Evolutionary conservation across 169 alveolate species (phyloP), one percentile per base, ranked within the genome.

Genomic region (Plasmodium falciparum): DNA sequence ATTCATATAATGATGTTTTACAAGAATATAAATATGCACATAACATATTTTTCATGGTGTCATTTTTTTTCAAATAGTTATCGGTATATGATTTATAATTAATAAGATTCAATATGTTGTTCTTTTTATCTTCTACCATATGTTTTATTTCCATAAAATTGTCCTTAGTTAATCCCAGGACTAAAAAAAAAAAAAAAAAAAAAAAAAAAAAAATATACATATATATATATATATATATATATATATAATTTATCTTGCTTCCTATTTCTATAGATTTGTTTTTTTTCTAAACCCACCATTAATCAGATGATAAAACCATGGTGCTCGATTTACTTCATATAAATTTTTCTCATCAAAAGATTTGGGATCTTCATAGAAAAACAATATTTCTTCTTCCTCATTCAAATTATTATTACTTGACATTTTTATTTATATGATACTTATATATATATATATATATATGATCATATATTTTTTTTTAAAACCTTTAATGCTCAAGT

Each of bases 291-390:
- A 58, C 29, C 73, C 72, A 86, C 92, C 33, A 61, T 86, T 26
- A 9, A 39, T 62, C 1, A 86, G 69, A 50, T 86, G 92, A 50
- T 86, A 86, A 61, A 72, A 86, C 92, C 92, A 86, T 2, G 92
- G 92, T 8, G 75, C 92, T 66, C 62, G 92, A 22, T 45, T 72
- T 15, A 74, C 43, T 45, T 72, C 15, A 54, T 59, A 86, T 17
- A 86, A 50, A 29, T 86, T 65, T 45, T 59, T 73, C 43, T 71
- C 92, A 29, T 61, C 88, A 54, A 56, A 59, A 29, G 26, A 22
- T 72, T 71, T 75, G 11, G 92, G 92, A 26, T 86, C 92, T 61
- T 58, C 61, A 59, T 86, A 86, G 22, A 69, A 47, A 86, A 86
- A 86, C 65, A 86, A 71, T 59, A 45, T 63, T 65, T 33, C 2